phyloP scores from a whole-genome alignment of 345 rosid genomes.

The Arabis alpina region DNA sequence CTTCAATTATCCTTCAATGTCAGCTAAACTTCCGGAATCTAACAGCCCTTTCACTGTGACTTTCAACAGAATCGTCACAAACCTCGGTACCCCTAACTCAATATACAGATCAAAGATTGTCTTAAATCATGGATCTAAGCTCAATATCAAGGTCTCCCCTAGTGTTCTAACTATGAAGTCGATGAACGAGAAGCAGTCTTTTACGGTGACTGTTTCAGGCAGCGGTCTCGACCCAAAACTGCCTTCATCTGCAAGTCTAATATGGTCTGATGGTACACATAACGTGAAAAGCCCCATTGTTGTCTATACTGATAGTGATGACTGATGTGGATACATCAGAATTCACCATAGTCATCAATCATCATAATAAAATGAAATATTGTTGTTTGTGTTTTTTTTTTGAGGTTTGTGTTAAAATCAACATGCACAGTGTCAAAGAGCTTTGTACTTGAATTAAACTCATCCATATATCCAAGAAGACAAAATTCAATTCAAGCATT shows the following conservation, averaged over 20 bases:
- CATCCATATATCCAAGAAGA: no score
- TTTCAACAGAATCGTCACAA: constrained; percentile 60
- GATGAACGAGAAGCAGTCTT: constrained; percentile 18
- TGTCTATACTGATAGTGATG: background rate
- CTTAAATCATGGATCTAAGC: background rate
- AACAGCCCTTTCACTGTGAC: constrained; percentile 25
- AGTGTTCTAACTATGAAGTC: background rate
- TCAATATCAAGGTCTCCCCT: constrained; percentile 20
- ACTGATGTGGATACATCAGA: background rate
- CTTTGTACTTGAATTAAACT: no score
- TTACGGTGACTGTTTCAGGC: constrained; percentile 22
- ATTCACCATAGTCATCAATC: background rate
- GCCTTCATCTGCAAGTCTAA: constrained; percentile 12
- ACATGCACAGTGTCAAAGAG: no score
- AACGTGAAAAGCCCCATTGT: constrained; percentile 26
- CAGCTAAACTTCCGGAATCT: constrained; percentile 12
- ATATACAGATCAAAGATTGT: constrained; percentile 47
- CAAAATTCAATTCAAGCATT: no score
- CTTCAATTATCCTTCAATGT: constrained; percentile 62
- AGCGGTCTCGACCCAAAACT: background rate
- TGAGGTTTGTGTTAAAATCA: no score
- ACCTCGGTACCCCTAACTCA: constrained; percentile 51
- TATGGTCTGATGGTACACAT: constrained; percentile 22
- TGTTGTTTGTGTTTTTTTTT: background rate
- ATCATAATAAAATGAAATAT: background rate